Evolutionary conservation across 1,139 yeast genomes (phyloP), one percentile per base, ranked within the genome.

Genomic region (Candida tetrigidarum): DNA sequence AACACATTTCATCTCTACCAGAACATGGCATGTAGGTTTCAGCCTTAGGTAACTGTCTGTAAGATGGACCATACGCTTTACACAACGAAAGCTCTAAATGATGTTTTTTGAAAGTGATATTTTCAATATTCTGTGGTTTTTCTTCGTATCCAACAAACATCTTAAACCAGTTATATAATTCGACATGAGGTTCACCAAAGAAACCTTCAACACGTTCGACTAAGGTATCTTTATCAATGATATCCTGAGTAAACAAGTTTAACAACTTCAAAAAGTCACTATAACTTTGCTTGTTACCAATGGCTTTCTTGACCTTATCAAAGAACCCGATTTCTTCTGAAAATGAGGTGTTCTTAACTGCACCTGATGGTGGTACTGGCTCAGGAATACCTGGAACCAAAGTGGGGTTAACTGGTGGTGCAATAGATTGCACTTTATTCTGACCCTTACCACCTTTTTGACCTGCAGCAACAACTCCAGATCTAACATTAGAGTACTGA

Each of bases 21-120:
- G 97, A 89, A 60, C 98, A 92, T 15, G 98, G 98, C 97, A 92
- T 91, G 60, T 84, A 88, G 0, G 97, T 90, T 63, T 93, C 98
- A 1, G 95, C 83, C 59, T 93, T 93, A 23, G 99, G 99, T 44
- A 95, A 75, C 57, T 88, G 83, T 59, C 98, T 81, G 65, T 93
- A 93, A 30, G 96, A 88, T 12, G 98, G 97, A 4, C 99, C 99
- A 59, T 83, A 85, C 3, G 92, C 88, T 61, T 85, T 82, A 68
- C 98, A 93, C 55, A 89, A 75, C 26, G 93, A 83, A 48, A 93
- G 77, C 59, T 93, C 98, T 50, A 95, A 74, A 56, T 87, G 91
- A 60, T 91, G 97, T 66, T 92, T 91, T 62, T 88, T 90, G 73
- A 84, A 89, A 11, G 88, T 83, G 53, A 92, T 85, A 60, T 90